Evolutionary conservation across 768 basidiomycete species (phyloP), one percentile per base, ranked within the genome.

Genomic region (Suillus plorans): DNA sequence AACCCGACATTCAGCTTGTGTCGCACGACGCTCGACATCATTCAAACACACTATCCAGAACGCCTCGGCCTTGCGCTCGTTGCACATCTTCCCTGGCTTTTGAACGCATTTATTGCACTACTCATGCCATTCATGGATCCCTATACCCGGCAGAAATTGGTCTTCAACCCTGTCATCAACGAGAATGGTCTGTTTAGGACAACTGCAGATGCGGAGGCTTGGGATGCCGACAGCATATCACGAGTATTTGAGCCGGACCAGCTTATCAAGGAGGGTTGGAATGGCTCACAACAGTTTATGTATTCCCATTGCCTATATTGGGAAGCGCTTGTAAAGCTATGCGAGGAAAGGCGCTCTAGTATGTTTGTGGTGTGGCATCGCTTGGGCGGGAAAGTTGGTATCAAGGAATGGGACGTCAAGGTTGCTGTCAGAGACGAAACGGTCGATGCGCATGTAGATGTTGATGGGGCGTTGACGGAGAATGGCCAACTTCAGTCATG

Each of bases 41-140:
- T 94, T 18, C 92, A 94, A 70, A 84, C 86, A 25, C 92, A 95
- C 72, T 95, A 94, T 70, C 93, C 93, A 0, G 95, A 97, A 74
- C 87, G 95, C 4, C 86, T 97, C 44, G 93, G 92, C 25, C 72
- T 80, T 18, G 85, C 92, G 1, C 76, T 93, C 44, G 86, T 94
- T 70, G 80, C 89, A 64, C 91, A 95, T 69, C 82, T 95, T n/a
- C 94, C 94, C 7, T 94, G 87, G 79, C 71, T 92, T 59, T 72
- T 94, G 59, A 86, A 85, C 61, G 81, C 85, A 1, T 94, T 94
- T 77, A 89, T 87, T 81, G 91, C 89, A 68, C 75, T 93, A 69
- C 88, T 94, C 71, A 85, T 79, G 68, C 91, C 93, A 2, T 89
- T 95, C 72, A 85, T 95, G 62, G 94, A 96, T 76, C 91, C 94